Base-by-base conservation (phyloP, 75 land plant species). In the Selaginella moellendorffii region DNA sequence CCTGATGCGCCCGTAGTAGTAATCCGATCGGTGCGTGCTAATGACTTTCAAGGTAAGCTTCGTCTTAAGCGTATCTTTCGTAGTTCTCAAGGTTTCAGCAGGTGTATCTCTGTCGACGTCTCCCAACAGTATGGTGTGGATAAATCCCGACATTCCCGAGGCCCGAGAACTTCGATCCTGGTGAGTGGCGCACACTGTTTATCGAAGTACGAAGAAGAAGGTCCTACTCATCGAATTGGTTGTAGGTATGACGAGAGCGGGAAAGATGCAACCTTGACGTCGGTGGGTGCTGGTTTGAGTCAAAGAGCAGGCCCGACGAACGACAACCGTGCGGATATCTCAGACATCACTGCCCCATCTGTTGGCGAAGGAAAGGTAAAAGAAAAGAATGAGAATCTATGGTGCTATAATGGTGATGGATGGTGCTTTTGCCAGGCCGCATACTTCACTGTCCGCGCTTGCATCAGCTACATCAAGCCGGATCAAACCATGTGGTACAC, bases 401-500 rank as follows among this genome's bases (percentile, higher is more conserved):
- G n/a, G n/a, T n/a, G n/a, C n/a, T n/a, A n/a, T n/a, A n/a, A n/a
- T n/a, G n/a, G n/a, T n/a, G n/a, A n/a, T n/a, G n/a, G 52, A n/a
- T n/a, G n/a, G n/a, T n/a, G n/a, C n/a, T n/a, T n/a, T n/a, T n/a
- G n/a, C 46, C 85, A 93, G 98, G 83, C 98, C 27, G 85, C 67
- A 2, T 93, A 78, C 56, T 88, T 83, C 79, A 81, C 79, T 74
- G 71, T 88, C 1, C 81, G 73, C 56, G 98, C 70, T 1, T 85
- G 72, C 61, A 68, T 93, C 31, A 88, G 85, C 78, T 82, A 75
- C 62, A 93, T 93, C 69, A 93, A 83, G 63, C 83, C 90, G 8
- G 98, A 93, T 26, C 98, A 93, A 62, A 66, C 87, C 29, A 93
- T 93, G 98, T 93, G 96, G 96, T 93, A 93, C 56, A 79, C 83